Conservation (phyloP, 257 asterid genomes). For the Primulina huaijiensis region DNA sequence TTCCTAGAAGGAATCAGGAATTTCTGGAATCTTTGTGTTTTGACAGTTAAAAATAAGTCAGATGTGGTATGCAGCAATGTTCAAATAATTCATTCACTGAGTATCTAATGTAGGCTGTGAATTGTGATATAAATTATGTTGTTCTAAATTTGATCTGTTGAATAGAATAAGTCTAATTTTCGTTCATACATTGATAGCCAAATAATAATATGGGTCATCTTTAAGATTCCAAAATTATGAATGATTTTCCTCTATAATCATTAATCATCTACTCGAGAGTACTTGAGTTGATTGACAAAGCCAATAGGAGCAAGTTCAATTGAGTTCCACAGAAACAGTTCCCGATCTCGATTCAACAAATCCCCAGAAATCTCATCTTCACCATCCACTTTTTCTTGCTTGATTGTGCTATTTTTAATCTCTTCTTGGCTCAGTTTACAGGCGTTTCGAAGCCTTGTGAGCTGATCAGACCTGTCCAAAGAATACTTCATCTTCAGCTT, state of each 20-base stretch:
- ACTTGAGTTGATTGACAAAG: constrained; percentile 26
- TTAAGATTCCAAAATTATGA: too few relatives aligned
- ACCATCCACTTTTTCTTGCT: background rate
- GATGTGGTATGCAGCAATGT: constrained; percentile 21
- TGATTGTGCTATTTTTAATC: background rate
- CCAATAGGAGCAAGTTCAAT: constrained; percentile 50
- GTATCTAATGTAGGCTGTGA: constrained; percentile 17
- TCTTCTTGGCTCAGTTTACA: constrained; percentile 41
- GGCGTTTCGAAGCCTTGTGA: constrained; percentile 46
- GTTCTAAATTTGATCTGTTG: background rate
- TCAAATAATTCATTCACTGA: constrained; percentile 9
- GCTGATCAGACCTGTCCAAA: constrained; percentile 42
- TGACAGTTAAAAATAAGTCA: constrained; percentile 21
- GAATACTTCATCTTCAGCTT: constrained; percentile 45
- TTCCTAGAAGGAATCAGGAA: constrained; percentile 9
- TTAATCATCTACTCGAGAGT: too few relatives aligned
- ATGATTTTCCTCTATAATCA: too few relatives aligned
- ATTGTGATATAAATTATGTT: background rate
- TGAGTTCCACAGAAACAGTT: constrained; percentile 43
- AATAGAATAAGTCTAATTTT: too few relatives aligned
- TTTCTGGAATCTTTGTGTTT: constrained; percentile 8
- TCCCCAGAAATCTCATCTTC: constrained; percentile 12
- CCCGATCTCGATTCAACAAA: constrained; percentile 22
- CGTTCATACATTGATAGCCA: too few relatives aligned
- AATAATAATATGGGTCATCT: too few relatives aligned